phyloP scores from a whole-genome alignment of 2,329 filamentous ascomycete species.

The Pestalotiopsis fici region DNA sequence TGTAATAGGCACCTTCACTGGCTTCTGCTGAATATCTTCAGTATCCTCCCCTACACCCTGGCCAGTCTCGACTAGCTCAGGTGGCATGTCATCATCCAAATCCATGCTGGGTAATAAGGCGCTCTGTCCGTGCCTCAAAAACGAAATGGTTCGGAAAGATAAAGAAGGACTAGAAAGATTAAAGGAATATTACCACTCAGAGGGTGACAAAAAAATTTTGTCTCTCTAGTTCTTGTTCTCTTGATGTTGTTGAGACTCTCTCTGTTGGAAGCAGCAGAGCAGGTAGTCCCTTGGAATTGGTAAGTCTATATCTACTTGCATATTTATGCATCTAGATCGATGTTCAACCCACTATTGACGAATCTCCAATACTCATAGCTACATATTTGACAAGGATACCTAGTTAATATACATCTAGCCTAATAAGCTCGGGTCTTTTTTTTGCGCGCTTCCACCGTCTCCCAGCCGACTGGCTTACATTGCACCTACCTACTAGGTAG shows the following conservation, averaged over 20 bases:
- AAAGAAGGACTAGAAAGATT: background rate
- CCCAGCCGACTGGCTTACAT: background rate
- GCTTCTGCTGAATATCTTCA: conserved; percentile 48
- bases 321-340: background rate
- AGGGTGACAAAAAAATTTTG: too few species aligned
- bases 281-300: background rate
- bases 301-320: background rate
- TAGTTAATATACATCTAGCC: background rate
- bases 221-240: background rate
- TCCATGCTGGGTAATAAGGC: conserved; percentile 49
- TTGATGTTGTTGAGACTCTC: background rate
- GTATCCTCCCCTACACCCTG: conserved; percentile 27
- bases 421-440: background rate
- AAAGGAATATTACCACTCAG: background rate
- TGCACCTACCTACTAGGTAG: too few species aligned
- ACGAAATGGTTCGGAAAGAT: background rate
- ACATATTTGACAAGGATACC: background rate
- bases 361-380: background rate
- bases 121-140: background rate
- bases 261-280: background rate
- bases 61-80: conserved; percentile 59
- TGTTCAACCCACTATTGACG: background rate
- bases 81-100: conserved; percentile 66
- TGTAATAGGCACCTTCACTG: conserved; percentile 76
- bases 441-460: background rate